phyloP scores from a whole-genome alignment of 23 red algal species.

The Gracilaria gracilis region DNA sequence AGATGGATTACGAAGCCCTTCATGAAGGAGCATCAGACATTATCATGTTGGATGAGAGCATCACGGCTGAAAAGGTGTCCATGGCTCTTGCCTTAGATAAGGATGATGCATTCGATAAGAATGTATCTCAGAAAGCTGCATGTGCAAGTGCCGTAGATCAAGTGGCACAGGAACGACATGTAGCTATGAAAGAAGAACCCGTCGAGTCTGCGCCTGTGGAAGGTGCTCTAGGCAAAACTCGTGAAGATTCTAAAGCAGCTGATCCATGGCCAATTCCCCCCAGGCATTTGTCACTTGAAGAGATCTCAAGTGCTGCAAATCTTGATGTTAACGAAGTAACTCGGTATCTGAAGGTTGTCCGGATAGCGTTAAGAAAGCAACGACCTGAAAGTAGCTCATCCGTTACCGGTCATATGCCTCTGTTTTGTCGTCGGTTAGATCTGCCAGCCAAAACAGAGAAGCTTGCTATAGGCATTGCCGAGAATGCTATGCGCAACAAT shows the following conservation, averaged over 20 bases:
- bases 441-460: conserved; percentile 35
- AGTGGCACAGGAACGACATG: not conserved
- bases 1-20: not conserved
- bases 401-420: conserved; percentile 66
- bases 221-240: not conserved
- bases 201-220: not conserved
- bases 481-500: conserved; percentile 53
- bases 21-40: not conserved
- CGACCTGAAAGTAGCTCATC: conserved; percentile 69
- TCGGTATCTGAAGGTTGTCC: conserved; percentile 60
- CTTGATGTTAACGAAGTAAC: conserved; percentile 59
- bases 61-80: conserved; percentile 30
- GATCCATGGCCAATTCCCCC: conserved; percentile 49
- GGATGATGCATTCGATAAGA: not conserved
- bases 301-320: conserved; percentile 68
- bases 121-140: not conserved
- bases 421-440: conserved; percentile 64
- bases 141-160: not conserved
- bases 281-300: conserved; percentile 50
- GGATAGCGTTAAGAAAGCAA: conserved; percentile 51
- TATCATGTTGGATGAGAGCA: conserved; percentile 13
- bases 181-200: not conserved
- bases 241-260: not conserved
- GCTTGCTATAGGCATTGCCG: conserved; percentile 70
- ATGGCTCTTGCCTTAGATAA: conserved; percentile 16